These are phyloP conservation scores for Adansonia digitata DNA, from an alignment of 345 rosid species.

Conservation along the genomic window DNA sequence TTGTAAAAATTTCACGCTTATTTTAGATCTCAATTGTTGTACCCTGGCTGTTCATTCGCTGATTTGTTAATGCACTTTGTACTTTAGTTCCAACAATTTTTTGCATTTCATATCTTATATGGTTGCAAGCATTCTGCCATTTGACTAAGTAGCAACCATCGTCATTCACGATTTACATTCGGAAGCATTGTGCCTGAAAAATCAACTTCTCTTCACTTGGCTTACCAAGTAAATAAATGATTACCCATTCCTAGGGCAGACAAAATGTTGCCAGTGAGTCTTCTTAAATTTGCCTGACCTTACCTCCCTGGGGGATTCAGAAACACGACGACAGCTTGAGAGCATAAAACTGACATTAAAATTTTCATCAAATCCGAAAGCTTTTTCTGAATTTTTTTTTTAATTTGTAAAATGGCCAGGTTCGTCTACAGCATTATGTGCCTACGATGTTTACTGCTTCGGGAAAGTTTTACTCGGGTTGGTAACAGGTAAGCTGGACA, in stretches of 20 bases:
- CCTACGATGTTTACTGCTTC: slow-evolving; percentile 88
- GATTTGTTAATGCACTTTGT: background rate
- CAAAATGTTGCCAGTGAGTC: background rate
- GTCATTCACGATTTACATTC: background rate
- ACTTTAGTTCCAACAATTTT: background rate
- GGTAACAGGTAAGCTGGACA: slow-evolving; percentile 92
- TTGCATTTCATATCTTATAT: background rate
- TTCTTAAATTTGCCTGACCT: background rate
- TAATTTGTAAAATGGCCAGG: slow-evolving; percentile 38
- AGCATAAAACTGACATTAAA: slow-evolving; percentile 4
- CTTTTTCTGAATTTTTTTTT: slow-evolving; percentile 13
- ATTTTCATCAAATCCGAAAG: background rate
- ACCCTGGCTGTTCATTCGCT: background rate
- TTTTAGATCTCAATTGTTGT: slow-evolving; percentile 3
- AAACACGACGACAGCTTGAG: background rate
- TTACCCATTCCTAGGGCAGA: background rate
- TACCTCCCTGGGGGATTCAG: background rate
- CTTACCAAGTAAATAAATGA: no score
- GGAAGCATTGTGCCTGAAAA: background rate
- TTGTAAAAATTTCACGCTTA: background rate
- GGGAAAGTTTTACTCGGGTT: slow-evolving; percentile 95
- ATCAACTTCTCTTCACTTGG: background rate
- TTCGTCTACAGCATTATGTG: slow-evolving; percentile 51
- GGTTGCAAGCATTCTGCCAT: background rate
- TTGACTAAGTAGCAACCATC: background rate